These are phyloP conservation scores for Xylaria sp. DNA, from an alignment of 2,329 filamentous ascomycete species.

Conservation along the genomic window DNA sequence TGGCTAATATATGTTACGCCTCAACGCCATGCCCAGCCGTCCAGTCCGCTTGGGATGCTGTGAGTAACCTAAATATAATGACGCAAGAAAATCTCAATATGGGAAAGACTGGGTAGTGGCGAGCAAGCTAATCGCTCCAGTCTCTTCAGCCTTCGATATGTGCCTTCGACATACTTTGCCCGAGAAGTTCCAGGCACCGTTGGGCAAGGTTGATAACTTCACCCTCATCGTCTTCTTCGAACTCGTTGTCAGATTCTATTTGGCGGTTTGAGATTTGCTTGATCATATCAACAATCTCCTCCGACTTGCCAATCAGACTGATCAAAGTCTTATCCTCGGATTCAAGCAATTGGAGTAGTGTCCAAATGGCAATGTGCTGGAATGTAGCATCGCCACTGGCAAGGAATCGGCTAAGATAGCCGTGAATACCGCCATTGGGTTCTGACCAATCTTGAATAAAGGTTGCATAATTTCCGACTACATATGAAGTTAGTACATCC, in stretches of 20 bases:
- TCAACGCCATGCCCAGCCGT: slow-evolving; percentile 56
- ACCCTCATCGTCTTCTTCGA: slow-evolving; percentile 88
- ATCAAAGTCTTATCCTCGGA: slow-evolving; percentile 93
- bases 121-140: too few relatives aligned
- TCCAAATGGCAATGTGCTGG: slow-evolving; percentile 99
- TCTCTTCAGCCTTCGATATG: slow-evolving; percentile 78
- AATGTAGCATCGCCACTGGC: slow-evolving; percentile 96
- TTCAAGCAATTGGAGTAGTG: slow-evolving; percentile 91
- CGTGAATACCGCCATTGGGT: slow-evolving; percentile 93
- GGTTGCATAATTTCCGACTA: slow-evolving; percentile 95
- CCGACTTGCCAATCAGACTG: slow-evolving; percentile 85
- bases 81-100: slow-evolving; percentile 44
- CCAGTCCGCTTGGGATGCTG: slow-evolving; percentile 51
- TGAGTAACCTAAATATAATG: slow-evolving; percentile 49
- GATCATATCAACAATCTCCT: slow-evolving; percentile 92
- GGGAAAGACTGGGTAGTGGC: slow-evolving; percentile 24
- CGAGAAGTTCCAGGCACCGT: slow-evolving; percentile 86
- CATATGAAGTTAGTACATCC: slow-evolving; percentile 30
- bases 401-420: slow-evolving; percentile 92
- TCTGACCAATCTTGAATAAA: slow-evolving; percentile 95
- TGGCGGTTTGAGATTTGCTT: slow-evolving; percentile 90
- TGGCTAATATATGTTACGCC: slow-evolving; percentile 55
- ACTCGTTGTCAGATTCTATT: slow-evolving; percentile 86
- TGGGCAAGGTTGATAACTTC: slow-evolving; percentile 93
- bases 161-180: slow-evolving; percentile 78